phyloP scores from a whole-genome alignment of 1,284 basidiomycete genomes.

The Leccinum pachyderme region DNA sequence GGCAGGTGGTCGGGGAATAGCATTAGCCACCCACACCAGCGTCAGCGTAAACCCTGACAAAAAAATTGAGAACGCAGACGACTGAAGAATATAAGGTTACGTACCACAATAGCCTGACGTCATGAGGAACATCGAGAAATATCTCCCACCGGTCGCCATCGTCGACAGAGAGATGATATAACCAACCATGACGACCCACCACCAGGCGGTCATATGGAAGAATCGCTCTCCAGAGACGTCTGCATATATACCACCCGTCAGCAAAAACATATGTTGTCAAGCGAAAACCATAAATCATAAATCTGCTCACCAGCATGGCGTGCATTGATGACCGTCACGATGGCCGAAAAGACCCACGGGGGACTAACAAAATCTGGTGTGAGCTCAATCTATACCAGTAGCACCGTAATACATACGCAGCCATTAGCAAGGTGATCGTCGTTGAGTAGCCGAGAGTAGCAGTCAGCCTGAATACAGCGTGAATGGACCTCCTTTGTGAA shows the following conservation, averaged over 20 bases:
- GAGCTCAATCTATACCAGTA: slow-evolving; percentile 13
- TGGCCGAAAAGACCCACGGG: slow-evolving; percentile 60
- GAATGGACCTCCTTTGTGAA: slow-evolving; percentile 31
- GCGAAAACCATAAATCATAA: neutral
- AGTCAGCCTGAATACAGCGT: slow-evolving; percentile 51
- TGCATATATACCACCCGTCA: neutral
- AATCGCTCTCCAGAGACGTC: slow-evolving; percentile 1
- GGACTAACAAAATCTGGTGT: slow-evolving; percentile 39
- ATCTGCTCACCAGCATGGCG: slow-evolving; percentile 58
- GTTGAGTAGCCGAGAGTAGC: slow-evolving; percentile 63
- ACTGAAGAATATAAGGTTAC: slow-evolving; percentile 16
- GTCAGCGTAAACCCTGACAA: slow-evolving; percentile 54
- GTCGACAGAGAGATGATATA: slow-evolving; percentile 64
- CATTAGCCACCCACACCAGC: slow-evolving; percentile 62
- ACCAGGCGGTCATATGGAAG: slow-evolving; percentile 29
- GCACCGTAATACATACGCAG: slow-evolving; percentile 46
- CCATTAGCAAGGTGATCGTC: slow-evolving; percentile 60
- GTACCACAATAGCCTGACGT: slow-evolving; percentile 53
- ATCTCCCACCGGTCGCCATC: slow-evolving; percentile 51
- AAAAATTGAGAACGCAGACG: neutral
- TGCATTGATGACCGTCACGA: slow-evolving; percentile 56
- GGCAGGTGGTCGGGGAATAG: slow-evolving; percentile 63
- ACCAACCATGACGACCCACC: slow-evolving; percentile 59
- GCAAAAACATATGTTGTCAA: no score
- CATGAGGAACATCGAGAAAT: slow-evolving; percentile 68